Base-by-base conservation (phyloP, 768 basidiomycete species). In the Polyporus arcularius region DNA sequence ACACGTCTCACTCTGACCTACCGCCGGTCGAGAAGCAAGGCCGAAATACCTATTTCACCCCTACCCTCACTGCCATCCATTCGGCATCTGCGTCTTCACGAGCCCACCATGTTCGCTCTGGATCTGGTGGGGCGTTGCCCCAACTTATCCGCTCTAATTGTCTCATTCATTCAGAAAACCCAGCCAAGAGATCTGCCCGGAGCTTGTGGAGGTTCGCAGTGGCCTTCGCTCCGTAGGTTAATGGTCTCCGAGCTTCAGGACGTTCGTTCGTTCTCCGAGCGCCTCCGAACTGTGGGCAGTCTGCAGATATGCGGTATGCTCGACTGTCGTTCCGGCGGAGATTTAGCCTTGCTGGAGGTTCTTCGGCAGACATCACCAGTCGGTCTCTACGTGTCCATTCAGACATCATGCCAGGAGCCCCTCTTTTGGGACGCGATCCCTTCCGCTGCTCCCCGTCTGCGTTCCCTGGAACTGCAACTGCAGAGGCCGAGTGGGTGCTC, bases 331-430 rank as follows among this genome's bases (percentile, higher is more conserved):
- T 14, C 43, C 12, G 31, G 46, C 16, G 45, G 11, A 6, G 35
- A 6, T 11, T 7, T 35, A 3, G 4, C 12, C 6, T 53, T 47
- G 15, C 21, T 60, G 9, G 53, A 41, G 18, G 38, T 60, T 18
- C 30, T 60, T 21, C 47, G 59, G 40, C 31, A 32, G 9, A 28
- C 53, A 16, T 60, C 59, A 8, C 59, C 59, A 7, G 32, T 60
- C 26, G 39, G 26, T 16, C 53, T 60, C 2, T 54, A 55, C 47
- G 26, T 53, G 15, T 47, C 32, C 3, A 35, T 59, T 14, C 8
- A 46, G n/a, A 7, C 47, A 3, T 15, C 30, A 15, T 0, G 3
- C 7, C 12, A 40, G 31, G 11, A 11, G 7, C 3, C 35, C 7
- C 11, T 8, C 1, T 53, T 53, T 26, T 53, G 42, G 42, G 5